Base-by-base conservation (phyloP, 179 eudicot species). In the Spergularia azorica region DNA sequence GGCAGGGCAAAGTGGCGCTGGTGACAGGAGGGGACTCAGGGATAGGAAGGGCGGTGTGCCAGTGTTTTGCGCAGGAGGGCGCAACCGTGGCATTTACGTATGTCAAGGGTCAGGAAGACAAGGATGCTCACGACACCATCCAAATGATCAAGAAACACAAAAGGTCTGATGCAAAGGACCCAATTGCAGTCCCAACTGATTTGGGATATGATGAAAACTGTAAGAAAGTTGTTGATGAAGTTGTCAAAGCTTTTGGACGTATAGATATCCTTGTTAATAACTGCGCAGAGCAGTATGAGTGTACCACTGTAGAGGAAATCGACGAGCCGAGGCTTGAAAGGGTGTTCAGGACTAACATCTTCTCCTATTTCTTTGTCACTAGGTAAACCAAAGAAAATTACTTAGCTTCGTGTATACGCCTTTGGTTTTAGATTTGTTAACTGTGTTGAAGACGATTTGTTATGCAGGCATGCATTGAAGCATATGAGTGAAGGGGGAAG, bases 21-120 rank as follows among this genome's bases (percentile, higher is more conserved):
- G 97, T 95, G 73, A 87, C 97, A 7, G 97, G 98, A 0, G 98
- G 97, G 5, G 98, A 93, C 77, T 95, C 97, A 0, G 97, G 98
- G 17, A 95, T 95, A 69, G 98, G 98, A 0, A 78, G 93, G 74
- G 96, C 99, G 1, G 95, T 90, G 50, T 81, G 89, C 65, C 86
- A 88, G 56, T 85, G 84, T 79, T 95, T 91, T 38, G 88, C 91
- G 0, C 69, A 79, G 64, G 97, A 93, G 76, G 98, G 98, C 13
- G 98, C 98, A 5, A 91, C 93, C 1, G 88, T 95, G 74, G 97
- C 95, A 21, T 89, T 95, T 81, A 95, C 95, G 3, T 95, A 89
- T 56, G 89, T 95, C 62, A 93, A 95, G 77, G 85, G 85, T 0
- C 87, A 80, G 0, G 97, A 91, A 56, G 93, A 90, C 58, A 92